Base-by-base conservation (phyloP, 1,139 yeast species). In the Kazachstania sp. region DNA sequence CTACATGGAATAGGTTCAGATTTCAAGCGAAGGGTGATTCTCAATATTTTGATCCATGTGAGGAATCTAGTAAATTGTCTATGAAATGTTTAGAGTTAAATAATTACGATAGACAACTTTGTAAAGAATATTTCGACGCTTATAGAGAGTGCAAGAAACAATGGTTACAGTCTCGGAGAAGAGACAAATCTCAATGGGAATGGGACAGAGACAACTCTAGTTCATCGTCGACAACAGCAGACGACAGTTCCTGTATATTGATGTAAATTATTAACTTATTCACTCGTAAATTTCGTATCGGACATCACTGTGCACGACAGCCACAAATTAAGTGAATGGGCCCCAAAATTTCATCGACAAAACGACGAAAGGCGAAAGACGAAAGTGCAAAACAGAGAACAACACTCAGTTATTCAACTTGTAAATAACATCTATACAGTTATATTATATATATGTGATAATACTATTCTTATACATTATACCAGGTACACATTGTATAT, bases 1-100 rank as follows among this genome's bases (percentile, higher is more conserved):
- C 70, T 2, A 55, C 56, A 13, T 49, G 62, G 39, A 69, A 69
- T 51, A 64, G 64, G 48, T 53, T 53, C 40, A 58, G 63, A 40
- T 70, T 71, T 51, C 61, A 65, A 1, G 53, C 66, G 18, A 88
- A 90, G 59, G 88, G 78, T 39, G 85, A 95, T 1, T 82, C 95
- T 6, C 80, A 83, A 64, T 92, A 75, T 64, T 90, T 84, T 60
- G 97, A 92, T 61, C 97, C 98, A 0, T 92, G 98, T 66, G 85
- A 83, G 48, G 90, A 87, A 61, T 83, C 95, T 40, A 75, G 96
- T 20, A 83, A 81, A 63, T 92, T 95, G 75, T 85, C 95, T 34
- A 71, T 88, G 57, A 78, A 77, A 54, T 92, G 98, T 58, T 71
- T 92, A 62, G 86, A 80, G 52, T 67, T 82, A 51, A 78, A 87